Conservation (phyloP, 768 basidiomycete genomes). For the Zangia roseola region DNA sequence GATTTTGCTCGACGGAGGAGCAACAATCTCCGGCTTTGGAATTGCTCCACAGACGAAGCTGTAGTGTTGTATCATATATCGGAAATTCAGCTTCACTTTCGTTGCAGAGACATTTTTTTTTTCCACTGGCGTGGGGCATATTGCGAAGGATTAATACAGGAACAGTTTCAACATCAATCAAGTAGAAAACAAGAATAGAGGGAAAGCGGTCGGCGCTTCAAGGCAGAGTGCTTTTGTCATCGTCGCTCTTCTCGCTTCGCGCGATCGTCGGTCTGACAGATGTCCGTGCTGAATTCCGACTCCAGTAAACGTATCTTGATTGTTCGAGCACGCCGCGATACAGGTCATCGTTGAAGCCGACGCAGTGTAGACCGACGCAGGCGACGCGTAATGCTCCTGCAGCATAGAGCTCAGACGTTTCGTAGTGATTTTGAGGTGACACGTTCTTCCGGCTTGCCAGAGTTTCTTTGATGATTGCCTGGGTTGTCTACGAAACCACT, state of each 20-base stretch:
- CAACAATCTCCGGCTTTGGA: constrained; percentile 18
- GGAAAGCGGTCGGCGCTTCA: constrained; percentile 1
- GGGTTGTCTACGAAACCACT: constrained; percentile 49
- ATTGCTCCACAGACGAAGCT: constrained; percentile 27
- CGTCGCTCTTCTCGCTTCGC: constrained; percentile 16
- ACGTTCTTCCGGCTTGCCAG: constrained; percentile 68
- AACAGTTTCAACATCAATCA: not conserved
- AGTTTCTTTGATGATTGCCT: constrained; percentile 70
- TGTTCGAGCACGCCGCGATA: constrained; percentile 69
- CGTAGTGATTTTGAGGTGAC: constrained; percentile 76
- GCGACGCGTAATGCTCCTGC: constrained; percentile 72
- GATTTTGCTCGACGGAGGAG: constrained; percentile 69
- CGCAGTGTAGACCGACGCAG: constrained; percentile 72
- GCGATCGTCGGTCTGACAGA: constrained; percentile 5
- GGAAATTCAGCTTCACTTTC: not conserved
- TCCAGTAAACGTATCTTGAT: constrained; percentile 36
- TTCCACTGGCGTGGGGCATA: not conserved
- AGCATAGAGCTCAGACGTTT: constrained; percentile 68
- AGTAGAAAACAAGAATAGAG: not conserved
- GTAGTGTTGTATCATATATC: constrained; percentile 5
- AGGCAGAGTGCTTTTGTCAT: not conserved
- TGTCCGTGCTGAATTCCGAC: constrained; percentile 18
- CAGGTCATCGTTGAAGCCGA: constrained; percentile 68
- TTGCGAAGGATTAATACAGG: constrained; percentile 2
- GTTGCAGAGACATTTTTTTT: not conserved